Evolutionary conservation across 2,329 filamentous ascomycete species (phyloP).

Genomic region (Cladosporium sp.): DNA sequence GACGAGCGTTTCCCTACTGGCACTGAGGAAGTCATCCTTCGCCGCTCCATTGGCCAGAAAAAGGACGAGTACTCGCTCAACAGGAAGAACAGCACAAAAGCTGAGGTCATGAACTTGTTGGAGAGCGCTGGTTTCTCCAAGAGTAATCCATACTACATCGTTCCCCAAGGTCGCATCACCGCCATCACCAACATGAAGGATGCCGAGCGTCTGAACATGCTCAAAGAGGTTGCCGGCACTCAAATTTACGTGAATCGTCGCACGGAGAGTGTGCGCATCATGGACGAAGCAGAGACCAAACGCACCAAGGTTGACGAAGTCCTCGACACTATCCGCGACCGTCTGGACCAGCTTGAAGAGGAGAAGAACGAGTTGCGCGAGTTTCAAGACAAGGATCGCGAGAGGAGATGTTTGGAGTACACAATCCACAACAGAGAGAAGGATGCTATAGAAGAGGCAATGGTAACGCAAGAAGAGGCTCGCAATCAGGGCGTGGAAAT

Average conservation of each 20-base stretch:
- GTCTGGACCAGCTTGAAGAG: conserved; percentile 85
- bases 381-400: conserved; percentile 92
- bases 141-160: conserved; percentile 98
- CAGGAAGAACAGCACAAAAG: conserved; percentile 91
- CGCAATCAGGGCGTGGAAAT: conserved; percentile 81
- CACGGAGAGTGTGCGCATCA: conserved; percentile 90
- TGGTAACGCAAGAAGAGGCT: conserved; percentile 80
- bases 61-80: conserved; percentile 99
- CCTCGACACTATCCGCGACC: conserved; percentile 86
- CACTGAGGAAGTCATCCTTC: conserved; percentile 84
- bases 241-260: conserved; percentile 94
- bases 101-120: conserved; percentile 90
- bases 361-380: conserved; percentile 94
- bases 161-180: conserved; percentile 94
- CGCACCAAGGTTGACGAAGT: conserved; percentile 91
- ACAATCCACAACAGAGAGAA: conserved; percentile 92
- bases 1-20: conserved; percentile 94
- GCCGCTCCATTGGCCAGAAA: conserved; percentile 93
- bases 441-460: conserved; percentile 69
- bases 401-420: conserved; percentile 89
- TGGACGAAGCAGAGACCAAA: conserved; percentile 95
- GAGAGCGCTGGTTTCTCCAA: conserved; percentile 96
- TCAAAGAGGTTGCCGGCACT: conserved; percentile 98
- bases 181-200: conserved; percentile 99
- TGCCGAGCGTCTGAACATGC: conserved; percentile 78